Conservation (phyloP, 2,329 filamentous ascomycete genomes). For the Clonostachys sp. region DNA sequence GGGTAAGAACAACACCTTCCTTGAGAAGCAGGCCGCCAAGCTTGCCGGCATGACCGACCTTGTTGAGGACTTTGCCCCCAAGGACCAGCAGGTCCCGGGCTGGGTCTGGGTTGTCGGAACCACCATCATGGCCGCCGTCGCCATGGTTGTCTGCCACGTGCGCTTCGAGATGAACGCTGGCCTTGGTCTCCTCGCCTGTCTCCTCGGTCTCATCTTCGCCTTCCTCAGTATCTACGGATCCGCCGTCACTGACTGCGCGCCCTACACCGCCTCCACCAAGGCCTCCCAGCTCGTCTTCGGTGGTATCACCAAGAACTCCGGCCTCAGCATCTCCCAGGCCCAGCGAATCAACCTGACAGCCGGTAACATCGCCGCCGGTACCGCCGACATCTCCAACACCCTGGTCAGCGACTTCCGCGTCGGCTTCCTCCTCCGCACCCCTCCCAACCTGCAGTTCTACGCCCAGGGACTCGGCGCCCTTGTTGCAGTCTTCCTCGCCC, state of each 20-base stretch:
- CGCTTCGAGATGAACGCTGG: constrained; percentile 54
- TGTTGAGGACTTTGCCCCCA: constrained; percentile 31
- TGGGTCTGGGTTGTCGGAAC: constrained; percentile 49
- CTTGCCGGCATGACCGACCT: constrained; percentile 19
- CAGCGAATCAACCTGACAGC: constrained; percentile 64
- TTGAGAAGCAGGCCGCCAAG: constrained; percentile 28
- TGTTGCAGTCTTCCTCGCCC: constrained; percentile 62
- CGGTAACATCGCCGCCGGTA: constrained; percentile 50
- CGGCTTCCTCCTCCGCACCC: constrained; percentile 61
- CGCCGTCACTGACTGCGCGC: constrained; percentile 55
- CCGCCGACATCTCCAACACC: constrained; percentile 47
- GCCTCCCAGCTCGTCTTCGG: constrained; percentile 66
- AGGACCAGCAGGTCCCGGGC: constrained; percentile 41
- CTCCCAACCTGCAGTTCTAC: constrained; percentile 61
- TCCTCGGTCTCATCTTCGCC: constrained; percentile 54
- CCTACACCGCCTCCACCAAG: constrained; percentile 63
- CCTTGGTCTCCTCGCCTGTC: constrained; percentile 47
- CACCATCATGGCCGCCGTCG: constrained; percentile 42
- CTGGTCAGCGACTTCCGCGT: constrained; percentile 62
- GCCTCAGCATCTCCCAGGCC: constrained; percentile 42
- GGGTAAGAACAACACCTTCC: constrained; percentile 21
- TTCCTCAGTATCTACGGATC: constrained; percentile 45
- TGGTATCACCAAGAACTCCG: constrained; percentile 50
- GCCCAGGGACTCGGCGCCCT: constrained; percentile 60
- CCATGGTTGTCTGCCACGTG: constrained; percentile 42